A percentile compares a stretch with the other conserved stretches of the same genome.
phyloP scores from a whole-genome alignment of 2,329 filamentous ascomycete species.

The Trichoderma lentiforme region DNA sequence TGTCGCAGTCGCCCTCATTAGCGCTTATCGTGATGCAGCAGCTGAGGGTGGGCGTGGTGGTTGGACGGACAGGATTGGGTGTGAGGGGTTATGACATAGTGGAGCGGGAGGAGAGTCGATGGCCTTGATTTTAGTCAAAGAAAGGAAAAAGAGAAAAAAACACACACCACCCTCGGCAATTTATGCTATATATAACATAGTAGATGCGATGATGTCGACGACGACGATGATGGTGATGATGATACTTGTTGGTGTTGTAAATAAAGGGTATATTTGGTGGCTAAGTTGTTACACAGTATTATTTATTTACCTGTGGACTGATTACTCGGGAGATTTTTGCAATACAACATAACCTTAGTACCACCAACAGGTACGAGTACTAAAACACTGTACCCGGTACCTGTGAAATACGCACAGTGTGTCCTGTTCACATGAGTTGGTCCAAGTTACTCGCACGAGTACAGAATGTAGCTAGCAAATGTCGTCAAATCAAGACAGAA shows the following conservation, averaged over 20 bases:
- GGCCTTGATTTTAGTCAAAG: background rate
- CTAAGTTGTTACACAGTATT: too few relatives aligned
- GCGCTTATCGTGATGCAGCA: conserved; percentile 5
- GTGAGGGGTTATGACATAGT: background rate
- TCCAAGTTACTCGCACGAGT: background rate
- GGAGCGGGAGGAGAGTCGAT: background rate
- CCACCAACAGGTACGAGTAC: too few relatives aligned
- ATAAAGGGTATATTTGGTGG: too few relatives aligned
- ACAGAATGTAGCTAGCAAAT: background rate
- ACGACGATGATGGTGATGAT: background rate
- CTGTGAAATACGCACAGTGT: background rate
- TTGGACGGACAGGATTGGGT: background rate
- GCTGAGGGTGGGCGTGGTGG: background rate
- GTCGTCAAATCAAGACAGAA: background rate
- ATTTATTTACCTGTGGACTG: too few relatives aligned
- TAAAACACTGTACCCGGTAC: background rate
- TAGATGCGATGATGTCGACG: background rate
- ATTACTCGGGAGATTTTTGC: too few relatives aligned
- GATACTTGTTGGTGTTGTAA: too few relatives aligned
- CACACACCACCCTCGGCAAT: background rate
- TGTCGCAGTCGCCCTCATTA: background rate
- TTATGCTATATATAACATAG: background rate
- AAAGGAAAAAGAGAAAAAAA: background rate
- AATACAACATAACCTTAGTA: too few relatives aligned
- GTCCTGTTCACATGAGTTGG: background rate